These are phyloP conservation scores for Coniochaeta sp. DNA, from an alignment of 2,329 filamentous ascomycete species.

Conservation along the genomic window DNA sequence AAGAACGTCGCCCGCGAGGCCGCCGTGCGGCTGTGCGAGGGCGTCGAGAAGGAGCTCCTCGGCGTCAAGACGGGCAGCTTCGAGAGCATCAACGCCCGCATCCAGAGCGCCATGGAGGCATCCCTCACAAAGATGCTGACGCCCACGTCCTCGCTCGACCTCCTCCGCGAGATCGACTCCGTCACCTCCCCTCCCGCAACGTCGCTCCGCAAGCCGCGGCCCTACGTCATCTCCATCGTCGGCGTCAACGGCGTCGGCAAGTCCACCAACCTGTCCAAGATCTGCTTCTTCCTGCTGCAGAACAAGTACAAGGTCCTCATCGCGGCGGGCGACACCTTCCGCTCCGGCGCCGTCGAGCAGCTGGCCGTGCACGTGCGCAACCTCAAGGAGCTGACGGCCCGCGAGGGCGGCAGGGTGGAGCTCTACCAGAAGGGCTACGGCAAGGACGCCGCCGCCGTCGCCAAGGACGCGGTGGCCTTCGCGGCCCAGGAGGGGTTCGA, in stretches of 20 bases:
- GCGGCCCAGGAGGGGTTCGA: constrained; percentile 72
- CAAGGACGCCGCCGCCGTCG: constrained; percentile 92
- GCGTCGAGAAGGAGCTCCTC: constrained; percentile 81
- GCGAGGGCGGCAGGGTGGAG: constrained; percentile 80
- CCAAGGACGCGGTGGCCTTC: constrained; percentile 83
- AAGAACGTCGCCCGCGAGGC: constrained; percentile 97
- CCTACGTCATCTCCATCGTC: constrained; percentile 96
- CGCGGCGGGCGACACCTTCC: constrained; percentile 92
- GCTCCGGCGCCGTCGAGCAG: constrained; percentile 94
- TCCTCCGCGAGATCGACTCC: constrained; percentile 85
- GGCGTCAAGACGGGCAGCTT: constrained; percentile 90
- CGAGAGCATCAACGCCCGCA: constrained; percentile 77
- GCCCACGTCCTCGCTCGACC: constrained; percentile 86
- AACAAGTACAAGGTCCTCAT: constrained; percentile 96
- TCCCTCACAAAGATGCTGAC: constrained; percentile 94
- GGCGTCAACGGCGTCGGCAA: constrained; percentile 98
- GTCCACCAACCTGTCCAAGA: constrained; percentile 95
- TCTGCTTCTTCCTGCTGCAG: constrained; percentile 94
- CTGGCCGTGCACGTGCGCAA: constrained; percentile 92
- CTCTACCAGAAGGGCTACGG: constrained; percentile 97
- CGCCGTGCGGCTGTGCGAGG: constrained; percentile 81
- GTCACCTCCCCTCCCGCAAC: constrained; percentile 60
- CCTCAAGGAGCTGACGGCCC: constrained; percentile 75
- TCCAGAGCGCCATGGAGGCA: constrained; percentile 82
- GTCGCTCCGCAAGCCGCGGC: constrained; percentile 58